phyloP scores from a whole-genome alignment of 768 basidiomycete species.

The Boletus huronensis region DNA sequence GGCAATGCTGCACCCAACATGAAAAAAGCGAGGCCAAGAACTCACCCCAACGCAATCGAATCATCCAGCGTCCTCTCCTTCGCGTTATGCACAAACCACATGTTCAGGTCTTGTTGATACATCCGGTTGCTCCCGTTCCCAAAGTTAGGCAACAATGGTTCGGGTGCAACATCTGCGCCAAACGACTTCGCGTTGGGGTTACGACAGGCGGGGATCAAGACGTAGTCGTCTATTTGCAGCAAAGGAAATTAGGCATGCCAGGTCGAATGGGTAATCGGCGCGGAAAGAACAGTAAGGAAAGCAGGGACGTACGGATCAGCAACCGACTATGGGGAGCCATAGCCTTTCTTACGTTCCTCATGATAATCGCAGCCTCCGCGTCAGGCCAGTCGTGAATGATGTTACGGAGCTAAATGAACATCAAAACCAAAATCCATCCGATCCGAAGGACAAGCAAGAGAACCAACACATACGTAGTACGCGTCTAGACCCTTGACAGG shows the following conservation, averaged over 20 bases:
- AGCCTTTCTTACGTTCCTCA: constrained; percentile 28
- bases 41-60: constrained; percentile 35
- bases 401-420: constrained; percentile 20
- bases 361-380: constrained; percentile 29
- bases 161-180: constrained; percentile 34
- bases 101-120: constrained; percentile 45
- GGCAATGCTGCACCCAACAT: background rate
- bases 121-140: constrained; percentile 39
- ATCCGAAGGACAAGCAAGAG: background rate
- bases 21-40: background rate
- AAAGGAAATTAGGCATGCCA: background rate
- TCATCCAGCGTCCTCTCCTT: constrained; percentile 43
- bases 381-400: constrained; percentile 38
- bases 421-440: background rate
- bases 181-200: constrained; percentile 2
- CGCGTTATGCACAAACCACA: constrained; percentile 42
- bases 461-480: constrained; percentile 21
- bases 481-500: constrained; percentile 19
- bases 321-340: constrained; percentile 31
- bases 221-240: constrained; percentile 20
- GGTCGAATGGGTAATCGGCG: no score
- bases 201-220: constrained; percentile 12
- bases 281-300: background rate
- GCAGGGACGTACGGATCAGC: constrained; percentile 30
- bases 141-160: constrained; percentile 47